Base-by-base conservation (phyloP, 306 rosid genomes). In the Elaeagnus macrophylla region DNA sequence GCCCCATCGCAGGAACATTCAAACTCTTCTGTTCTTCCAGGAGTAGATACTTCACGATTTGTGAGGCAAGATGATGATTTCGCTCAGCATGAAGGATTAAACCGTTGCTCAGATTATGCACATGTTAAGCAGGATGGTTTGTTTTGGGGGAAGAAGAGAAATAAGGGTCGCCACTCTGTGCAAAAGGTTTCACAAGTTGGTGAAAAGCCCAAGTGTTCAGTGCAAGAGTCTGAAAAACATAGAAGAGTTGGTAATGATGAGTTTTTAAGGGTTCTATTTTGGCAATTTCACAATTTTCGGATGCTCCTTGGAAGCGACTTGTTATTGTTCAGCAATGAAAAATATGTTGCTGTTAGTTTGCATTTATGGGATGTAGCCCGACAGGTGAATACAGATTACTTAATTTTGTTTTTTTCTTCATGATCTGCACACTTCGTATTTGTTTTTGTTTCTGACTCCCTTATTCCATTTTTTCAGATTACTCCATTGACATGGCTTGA, bases 231-330 rank as follows among this genome's bases (percentile, higher is more conserved):
- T 70, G 95, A 90, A 56, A 86, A 83, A 54, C 88, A 83, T 62
- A 86, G 86, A 72, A 79, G 83, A 77, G 73, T 46, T 55, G 84
- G 84, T 62, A 75, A 72, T 51, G 91, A 86, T 58, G 84, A 68
- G 50, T 90, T 90, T 60, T 56, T 83, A 52, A 74, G 95, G 63
- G 94, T 90, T 67, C 69, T 86, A 61, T 90, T 86, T 75, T 90
- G 97, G 97, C 94, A 86, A 75, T 86, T 90, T 61, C 95, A 90
- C 82, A 86, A 86, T 75, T 90, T 86, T 60, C 95, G 97, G 9
- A 90, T 90, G 97, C 95, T 90, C 48, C 72, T 90, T 9, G 97
- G 97, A 12, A 90, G 94, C 76, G 95, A 90, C 75, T 62, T 90
- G 58, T 94, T 90, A 73, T 67, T 90, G 72, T 90, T 86, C 70